A percentile compares a stretch with the other conserved stretches of the same genome.
Conservation (phyloP, 441 rosid genomes). For the Arabidopsis lyrata region DNA sequence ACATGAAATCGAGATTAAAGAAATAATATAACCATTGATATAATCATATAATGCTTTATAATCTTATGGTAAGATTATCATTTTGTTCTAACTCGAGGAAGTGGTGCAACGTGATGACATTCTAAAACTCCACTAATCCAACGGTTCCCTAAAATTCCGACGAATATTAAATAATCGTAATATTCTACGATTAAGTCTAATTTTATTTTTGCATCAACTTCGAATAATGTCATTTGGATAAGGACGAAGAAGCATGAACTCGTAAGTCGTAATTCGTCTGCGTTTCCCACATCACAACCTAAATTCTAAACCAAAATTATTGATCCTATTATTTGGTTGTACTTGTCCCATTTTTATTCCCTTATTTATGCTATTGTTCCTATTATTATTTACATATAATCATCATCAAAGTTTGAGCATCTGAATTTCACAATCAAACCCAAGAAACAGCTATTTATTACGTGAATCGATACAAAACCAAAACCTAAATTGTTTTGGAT, state of each 20-base stretch:
- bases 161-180: conserved; percentile 13
- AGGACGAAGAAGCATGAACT: conserved; percentile 35
- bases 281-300: conserved; percentile 30
- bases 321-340: not conserved
- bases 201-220: conserved; percentile 1
- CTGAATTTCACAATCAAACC: no score
- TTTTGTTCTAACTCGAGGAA: conserved; percentile 30
- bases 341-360: not conserved
- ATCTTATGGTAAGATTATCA: conserved; percentile 32
- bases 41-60: not conserved
- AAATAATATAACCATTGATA: conserved; percentile 18
- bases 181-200: conserved; percentile 5
- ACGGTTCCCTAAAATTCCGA: conserved; percentile 36
- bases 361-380: no score
- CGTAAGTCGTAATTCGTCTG: conserved; percentile 28
- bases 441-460: no score
- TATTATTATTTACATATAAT: no score
- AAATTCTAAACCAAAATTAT: conserved; percentile 11
- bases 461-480: no score
- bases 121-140: conserved; percentile 28
- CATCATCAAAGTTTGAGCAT: no score
- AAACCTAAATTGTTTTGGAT: no score
- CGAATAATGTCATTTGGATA: conserved; percentile 34
- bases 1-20: conserved; percentile 35
- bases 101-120: conserved; percentile 43